These are phyloP conservation scores for Aeschynomene evenia DNA, from an alignment of 306 rosid genomes.

Conservation along the genomic window DNA sequence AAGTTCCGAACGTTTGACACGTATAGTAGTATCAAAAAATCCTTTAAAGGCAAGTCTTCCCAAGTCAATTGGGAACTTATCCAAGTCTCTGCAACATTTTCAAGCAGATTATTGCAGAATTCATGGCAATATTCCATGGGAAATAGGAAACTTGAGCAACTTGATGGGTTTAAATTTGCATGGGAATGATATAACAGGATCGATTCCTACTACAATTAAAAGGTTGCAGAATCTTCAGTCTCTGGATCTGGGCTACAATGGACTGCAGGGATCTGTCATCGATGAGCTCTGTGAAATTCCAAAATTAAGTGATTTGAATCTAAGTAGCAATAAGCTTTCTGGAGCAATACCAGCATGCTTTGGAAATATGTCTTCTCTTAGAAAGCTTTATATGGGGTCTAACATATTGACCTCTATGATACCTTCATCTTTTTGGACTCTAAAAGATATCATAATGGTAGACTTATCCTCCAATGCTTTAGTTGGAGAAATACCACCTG, in stretches of 20 bases:
- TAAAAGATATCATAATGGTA: constrained; percentile 24
- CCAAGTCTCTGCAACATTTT: background rate
- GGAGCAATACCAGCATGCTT: constrained; percentile 40
- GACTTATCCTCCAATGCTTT: constrained; percentile 24
- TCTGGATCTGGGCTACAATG: background rate
- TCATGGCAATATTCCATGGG: constrained; percentile 8
- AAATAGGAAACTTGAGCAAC: constrained; percentile 35
- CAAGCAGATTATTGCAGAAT: background rate
- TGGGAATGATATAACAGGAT: constrained; percentile 27
- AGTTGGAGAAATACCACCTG: constrained; percentile 21
- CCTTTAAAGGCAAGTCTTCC: background rate
- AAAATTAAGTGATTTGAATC: background rate
- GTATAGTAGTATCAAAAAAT: background rate
- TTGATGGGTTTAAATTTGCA: background rate
- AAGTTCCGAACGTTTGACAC: background rate
- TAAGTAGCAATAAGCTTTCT: constrained; percentile 20
- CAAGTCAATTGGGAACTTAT: constrained; percentile 29
- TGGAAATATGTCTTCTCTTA: constrained; percentile 28
- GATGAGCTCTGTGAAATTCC: constrained; percentile 30
- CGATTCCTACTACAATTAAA: constrained; percentile 24
- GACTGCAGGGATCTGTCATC: constrained; percentile 28
- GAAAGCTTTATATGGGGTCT: constrained; percentile 8
- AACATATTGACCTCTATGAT: constrained; percentile 27
- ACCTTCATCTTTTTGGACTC: constrained; percentile 33
- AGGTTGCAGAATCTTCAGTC: constrained; percentile 23